A percentile compares a stretch with the other conserved stretches of the same genome.
phyloP scores from a whole-genome alignment of 129 eudicot species.

The Solidago caesia region DNA sequence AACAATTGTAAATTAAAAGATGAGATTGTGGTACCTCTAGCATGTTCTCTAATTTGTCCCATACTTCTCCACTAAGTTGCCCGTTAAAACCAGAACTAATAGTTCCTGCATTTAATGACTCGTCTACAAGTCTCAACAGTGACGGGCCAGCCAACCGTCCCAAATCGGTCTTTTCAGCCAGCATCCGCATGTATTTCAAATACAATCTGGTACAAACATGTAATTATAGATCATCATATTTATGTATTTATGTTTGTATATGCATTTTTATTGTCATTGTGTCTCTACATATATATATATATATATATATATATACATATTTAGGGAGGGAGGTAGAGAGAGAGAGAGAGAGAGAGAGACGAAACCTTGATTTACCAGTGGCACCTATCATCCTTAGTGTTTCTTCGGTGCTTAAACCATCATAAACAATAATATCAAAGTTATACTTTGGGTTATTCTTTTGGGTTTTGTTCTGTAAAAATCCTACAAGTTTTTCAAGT shows the following conservation, averaged over 20 bases:
- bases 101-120: slow-evolving; percentile 50
- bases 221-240: background rate
- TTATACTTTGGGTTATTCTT: slow-evolving; percentile 38
- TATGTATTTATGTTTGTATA: too few relatives aligned
- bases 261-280: too few relatives aligned
- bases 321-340: background rate
- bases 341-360: slow-evolving; percentile 3
- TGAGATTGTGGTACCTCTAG: slow-evolving; percentile 54
- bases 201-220: slow-evolving; percentile 54
- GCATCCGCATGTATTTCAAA: slow-evolving; percentile 62
- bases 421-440: slow-evolving; percentile 71
- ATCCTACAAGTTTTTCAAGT: slow-evolving; percentile 63
- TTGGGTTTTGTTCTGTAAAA: slow-evolving; percentile 38
- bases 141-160: slow-evolving; percentile 94
- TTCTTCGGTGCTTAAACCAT: slow-evolving; percentile 82
- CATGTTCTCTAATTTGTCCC: slow-evolving; percentile 66
- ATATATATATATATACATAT: background rate
- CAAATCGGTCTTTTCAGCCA: slow-evolving; percentile 87
- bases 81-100: slow-evolving; percentile 47
- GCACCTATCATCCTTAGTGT: slow-evolving; percentile 86
- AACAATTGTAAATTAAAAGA: background rate
- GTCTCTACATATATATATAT: background rate
- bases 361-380: slow-evolving; percentile 72
- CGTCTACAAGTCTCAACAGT: slow-evolving; percentile 68
- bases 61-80: slow-evolving; percentile 70